Evolutionary conservation across 371 early-diverging fungal genomes (phyloP), one percentile per base, ranked within the genome.

Genomic region (Dichotomocladium elegans): DNA sequence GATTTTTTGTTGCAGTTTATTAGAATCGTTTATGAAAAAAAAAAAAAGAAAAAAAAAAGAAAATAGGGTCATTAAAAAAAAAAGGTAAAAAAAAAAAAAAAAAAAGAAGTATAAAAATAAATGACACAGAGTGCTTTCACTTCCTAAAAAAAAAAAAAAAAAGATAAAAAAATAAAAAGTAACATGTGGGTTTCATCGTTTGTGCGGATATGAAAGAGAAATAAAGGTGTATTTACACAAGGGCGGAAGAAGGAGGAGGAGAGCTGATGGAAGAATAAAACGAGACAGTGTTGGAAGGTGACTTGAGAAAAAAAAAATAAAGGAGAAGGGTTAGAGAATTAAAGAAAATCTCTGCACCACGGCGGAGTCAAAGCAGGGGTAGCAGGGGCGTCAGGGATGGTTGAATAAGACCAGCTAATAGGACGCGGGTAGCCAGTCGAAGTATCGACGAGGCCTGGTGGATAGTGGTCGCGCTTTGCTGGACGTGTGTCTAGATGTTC

Each of bases 261-360:
- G n/a, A n/a, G n/a, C n/a, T n/a, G n/a, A n/a, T n/a, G n/a, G n/a
- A n/a, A n/a, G n/a, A n/a, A n/a, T n/a, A n/a, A n/a, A n/a, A n/a
- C n/a, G n/a, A n/a, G n/a, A n/a, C n/a, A n/a, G n/a, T n/a, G 4
- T 45, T 45, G 17, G 28, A 45, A 29, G 17, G 28, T 19, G 28
- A 28, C 10, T 31, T 30, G 33, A 47, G 21, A 47, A 47, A 30
- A 47, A 47, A 17, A 12, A 28, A 12, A 47, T 31, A 47, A 46
- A 25, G 46, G 26, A 33, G 14, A 47, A 11, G 15, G 4, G 29
- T 3, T 12, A 12, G 28, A 11, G 12, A 34, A n/a, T 47, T 47
- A 45, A 45, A 45, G 28, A 28, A 45, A 45, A 22, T 45, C 46
- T 17, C 25, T 24, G 12, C 46, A 45, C 46, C 46, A 45, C 17